phyloP scores from a whole-genome alignment of 2,329 filamentous ascomycete species.

The Eutypa lata region DNA sequence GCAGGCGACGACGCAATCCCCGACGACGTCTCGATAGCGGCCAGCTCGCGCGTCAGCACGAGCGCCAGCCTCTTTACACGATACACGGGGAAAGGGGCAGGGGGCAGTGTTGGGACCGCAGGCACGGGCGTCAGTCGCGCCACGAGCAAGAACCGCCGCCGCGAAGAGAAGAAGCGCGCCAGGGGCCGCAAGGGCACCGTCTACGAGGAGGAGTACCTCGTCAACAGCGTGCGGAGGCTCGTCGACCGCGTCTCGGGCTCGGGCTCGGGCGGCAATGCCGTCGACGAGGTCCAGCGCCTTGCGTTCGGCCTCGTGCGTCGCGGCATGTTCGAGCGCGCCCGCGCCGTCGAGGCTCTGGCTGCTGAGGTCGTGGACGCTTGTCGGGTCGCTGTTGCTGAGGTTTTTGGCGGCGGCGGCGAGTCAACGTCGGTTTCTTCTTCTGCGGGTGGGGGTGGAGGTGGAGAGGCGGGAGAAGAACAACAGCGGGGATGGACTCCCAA shows the following conservation, averaged over 20 bases:
- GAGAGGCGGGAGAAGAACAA: constrained; percentile 13
- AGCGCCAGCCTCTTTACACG: constrained; percentile 87
- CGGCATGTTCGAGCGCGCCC: constrained; percentile 83
- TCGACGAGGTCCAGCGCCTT: no score
- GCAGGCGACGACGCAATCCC: constrained; percentile 65
- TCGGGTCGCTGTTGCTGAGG: constrained; percentile 62
- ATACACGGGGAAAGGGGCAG: constrained; percentile 73
- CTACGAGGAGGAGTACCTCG: constrained; percentile 96
- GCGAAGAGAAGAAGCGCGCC: constrained; percentile 93
- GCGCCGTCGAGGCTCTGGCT: constrained; percentile 71
- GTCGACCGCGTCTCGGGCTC: constrained; percentile 76
- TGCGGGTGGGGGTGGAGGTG: constrained; percentile 16
- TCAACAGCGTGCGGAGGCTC: constrained; percentile 80
- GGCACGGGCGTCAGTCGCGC: constrained; percentile 73
- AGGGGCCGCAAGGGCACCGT: constrained; percentile 94
- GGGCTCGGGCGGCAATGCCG: constrained; percentile 76
- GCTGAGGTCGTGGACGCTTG: constrained; percentile 72
- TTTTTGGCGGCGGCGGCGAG: constrained; percentile 47
- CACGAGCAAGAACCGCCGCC: constrained; percentile 80
- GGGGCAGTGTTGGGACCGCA: constrained; percentile 61
- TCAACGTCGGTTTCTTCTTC: no score
- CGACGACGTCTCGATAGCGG: constrained; percentile 88
- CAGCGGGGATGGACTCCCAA: constrained; percentile 32
- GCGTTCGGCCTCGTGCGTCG: constrained; percentile 75
- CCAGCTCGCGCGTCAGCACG: constrained; percentile 75